phyloP scores from a whole-genome alignment of 179 eudicot genomes.

The Silene vulgaris region DNA sequence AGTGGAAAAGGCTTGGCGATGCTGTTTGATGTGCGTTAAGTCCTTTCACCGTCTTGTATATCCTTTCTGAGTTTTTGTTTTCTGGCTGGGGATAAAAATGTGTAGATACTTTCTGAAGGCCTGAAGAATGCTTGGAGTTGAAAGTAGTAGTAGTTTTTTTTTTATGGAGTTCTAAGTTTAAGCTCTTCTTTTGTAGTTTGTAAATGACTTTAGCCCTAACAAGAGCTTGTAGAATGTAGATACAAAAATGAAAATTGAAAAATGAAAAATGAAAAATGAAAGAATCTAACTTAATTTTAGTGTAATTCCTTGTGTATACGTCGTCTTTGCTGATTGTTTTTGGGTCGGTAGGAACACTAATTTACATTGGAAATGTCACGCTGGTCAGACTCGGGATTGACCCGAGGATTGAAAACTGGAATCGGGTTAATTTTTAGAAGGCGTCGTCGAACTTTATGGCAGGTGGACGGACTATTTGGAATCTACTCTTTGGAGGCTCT shows the following conservation, averaged over 20 bases:
- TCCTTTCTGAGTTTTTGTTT: slow-evolving; percentile 14
- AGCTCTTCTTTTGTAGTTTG: slow-evolving; percentile 22
- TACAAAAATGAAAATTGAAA: slow-evolving; percentile 13
- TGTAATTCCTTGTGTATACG: background rate
- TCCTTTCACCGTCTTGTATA: background rate
- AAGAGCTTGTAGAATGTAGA: slow-evolving; percentile 27
- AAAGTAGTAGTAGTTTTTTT: background rate
- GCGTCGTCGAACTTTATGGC: no score
- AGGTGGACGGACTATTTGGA: no score
- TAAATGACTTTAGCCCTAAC: slow-evolving; percentile 19
- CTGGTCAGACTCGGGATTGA: no score
- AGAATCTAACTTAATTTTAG: background rate
- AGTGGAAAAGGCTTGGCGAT: slow-evolving; percentile 32
- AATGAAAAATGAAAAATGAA: background rate
- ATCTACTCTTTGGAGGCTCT: no score
- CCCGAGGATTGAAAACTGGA: no score
- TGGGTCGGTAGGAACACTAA: no score
- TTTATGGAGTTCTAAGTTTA: background rate
- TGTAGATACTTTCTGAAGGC: slow-evolving; percentile 25
- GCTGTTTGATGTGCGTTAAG: slow-evolving; percentile 32
- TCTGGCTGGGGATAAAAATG: slow-evolving; percentile 16
- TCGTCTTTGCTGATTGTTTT: no score
- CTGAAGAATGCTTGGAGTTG: slow-evolving; percentile 15
- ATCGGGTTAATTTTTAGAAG: no score
- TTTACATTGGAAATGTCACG: no score